phyloP scores from a whole-genome alignment of 2,329 filamentous ascomycete species.

The Sordariomycetes sp. region DNA sequence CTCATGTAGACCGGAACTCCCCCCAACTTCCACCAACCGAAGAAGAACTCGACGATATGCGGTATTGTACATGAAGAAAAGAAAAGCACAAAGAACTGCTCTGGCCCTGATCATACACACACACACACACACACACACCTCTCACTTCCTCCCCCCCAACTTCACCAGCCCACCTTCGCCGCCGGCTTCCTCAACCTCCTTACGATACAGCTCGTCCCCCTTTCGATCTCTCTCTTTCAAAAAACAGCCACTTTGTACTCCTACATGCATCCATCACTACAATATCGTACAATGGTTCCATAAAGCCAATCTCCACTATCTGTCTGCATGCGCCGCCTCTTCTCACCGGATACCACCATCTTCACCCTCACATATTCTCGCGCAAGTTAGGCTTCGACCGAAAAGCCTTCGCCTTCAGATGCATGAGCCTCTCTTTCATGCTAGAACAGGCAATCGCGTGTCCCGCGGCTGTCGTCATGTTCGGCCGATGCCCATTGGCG shows the following conservation, averaged over 20 bases:
- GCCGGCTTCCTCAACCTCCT: background rate
- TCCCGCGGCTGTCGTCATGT: background rate
- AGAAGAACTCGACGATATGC: no score
- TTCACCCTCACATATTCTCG: background rate
- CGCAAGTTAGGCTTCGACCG: background rate
- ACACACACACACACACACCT: no score
- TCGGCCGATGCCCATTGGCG: background rate
- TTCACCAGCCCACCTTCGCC: background rate
- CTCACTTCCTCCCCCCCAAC: no score
- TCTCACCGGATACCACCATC: background rate
- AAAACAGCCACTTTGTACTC: background rate
- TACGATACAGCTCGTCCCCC: background rate
- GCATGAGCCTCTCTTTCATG: background rate
- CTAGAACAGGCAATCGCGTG: background rate
- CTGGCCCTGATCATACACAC: no score
- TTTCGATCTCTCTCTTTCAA: background rate
- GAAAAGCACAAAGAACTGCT: no score
- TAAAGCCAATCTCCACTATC: no score
- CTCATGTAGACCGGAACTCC: no score
- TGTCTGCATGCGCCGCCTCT: background rate
- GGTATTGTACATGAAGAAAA: no score
- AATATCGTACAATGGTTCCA: background rate
- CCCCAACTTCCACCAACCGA: no score
- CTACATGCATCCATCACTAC: background rate
- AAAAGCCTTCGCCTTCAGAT: background rate